Evolutionary conservation across 192 early-diverging fungal genomes (phyloP).

Genomic region (Entomortierella chlamydospora): DNA sequence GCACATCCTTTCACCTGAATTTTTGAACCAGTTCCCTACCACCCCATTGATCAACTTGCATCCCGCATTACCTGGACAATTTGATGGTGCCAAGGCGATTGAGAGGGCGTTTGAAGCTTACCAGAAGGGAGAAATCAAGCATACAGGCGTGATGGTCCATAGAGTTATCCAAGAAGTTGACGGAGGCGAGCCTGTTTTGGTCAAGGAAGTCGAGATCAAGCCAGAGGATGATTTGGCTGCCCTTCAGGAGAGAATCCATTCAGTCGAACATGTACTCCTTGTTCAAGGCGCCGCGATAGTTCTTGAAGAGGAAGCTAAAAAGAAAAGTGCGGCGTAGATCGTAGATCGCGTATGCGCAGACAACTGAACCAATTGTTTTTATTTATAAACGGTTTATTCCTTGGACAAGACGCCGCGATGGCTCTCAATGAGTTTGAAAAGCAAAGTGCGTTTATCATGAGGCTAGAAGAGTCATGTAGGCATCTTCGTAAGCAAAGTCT

Average conservation of each 20-base stretch:
- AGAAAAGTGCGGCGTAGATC: constrained; percentile 8
- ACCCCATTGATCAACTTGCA: constrained; percentile 93
- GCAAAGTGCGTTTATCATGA: too few relatives aligned
- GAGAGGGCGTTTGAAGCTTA: constrained; percentile 93
- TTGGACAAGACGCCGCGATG: too few relatives aligned
- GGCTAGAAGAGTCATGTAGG: too few relatives aligned
- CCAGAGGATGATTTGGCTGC: constrained; percentile 81
- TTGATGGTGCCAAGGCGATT: constrained; percentile 98
- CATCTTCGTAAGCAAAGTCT: too few relatives aligned
- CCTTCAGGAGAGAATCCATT: constrained; percentile 92
- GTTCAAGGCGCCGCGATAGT: constrained; percentile 76
- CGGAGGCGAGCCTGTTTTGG: constrained; percentile 88
- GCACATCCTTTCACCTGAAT: constrained; percentile 94
- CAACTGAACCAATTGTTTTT: too few relatives aligned
- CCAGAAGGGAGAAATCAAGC: constrained; percentile 74
- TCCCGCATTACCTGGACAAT: constrained; percentile 94
- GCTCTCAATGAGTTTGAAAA: too few relatives aligned
- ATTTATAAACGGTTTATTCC: too few relatives aligned
- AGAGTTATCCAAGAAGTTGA: constrained; percentile 97
- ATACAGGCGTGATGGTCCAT: constrained; percentile 93
- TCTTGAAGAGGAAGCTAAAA: constrained; percentile 55
- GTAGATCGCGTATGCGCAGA: too few relatives aligned
- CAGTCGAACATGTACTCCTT: constrained; percentile 87
- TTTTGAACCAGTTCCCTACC: constrained; percentile 77
- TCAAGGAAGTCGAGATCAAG: constrained; percentile 81